phyloP scores from a whole-genome alignment of 2,329 filamentous ascomycete genomes.

The Bretziella fagacearum region DNA sequence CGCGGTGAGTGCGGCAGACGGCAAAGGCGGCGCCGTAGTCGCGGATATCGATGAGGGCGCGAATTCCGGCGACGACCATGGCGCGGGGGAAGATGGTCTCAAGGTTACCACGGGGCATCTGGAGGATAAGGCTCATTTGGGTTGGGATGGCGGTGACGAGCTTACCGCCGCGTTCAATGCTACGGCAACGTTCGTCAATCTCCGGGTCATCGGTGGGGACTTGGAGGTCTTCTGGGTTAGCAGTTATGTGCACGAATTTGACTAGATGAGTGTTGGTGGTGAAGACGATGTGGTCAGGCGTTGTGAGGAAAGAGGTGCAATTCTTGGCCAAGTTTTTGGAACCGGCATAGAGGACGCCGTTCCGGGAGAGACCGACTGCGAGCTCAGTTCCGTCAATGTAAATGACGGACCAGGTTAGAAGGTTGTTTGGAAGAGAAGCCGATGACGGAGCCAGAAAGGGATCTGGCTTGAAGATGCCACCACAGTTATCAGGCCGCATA shows the following conservation, averaged over 20 bases:
- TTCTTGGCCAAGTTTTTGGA: constrained; percentile 60
- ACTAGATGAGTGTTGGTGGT: constrained; percentile 85
- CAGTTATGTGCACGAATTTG: constrained; percentile 76
- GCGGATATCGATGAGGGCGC: constrained; percentile 59
- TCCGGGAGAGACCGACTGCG: constrained; percentile 50
- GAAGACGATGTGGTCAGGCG: constrained; percentile 67
- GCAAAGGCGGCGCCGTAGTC: constrained; percentile 74
- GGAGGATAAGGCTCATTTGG: constrained; percentile 67
- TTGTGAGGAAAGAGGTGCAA: constrained; percentile 79
- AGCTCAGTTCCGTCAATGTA: constrained; percentile 27
- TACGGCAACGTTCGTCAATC: constrained; percentile 78
- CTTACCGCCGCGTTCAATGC: constrained; percentile 73
- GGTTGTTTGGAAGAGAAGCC: constrained; percentile 23
- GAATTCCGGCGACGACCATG: constrained; percentile 79
- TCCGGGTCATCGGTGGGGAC: constrained; percentile 79
- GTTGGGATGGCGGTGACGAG: constrained; percentile 82
- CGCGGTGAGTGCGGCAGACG: constrained; percentile 77
- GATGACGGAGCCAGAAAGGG: background rate
- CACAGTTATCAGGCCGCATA: constrained; percentile 3
- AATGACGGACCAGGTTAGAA: constrained; percentile 27
- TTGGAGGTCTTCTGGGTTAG: constrained; percentile 49
- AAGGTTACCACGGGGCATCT: constrained; percentile 90
- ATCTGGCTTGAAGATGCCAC: constrained; percentile 8
- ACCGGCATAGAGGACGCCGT: constrained; percentile 65
- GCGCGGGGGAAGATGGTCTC: constrained; percentile 90